Evolutionary conservation across 768 basidiomycete genomes (phyloP), one percentile per base, ranked within the genome.

Genomic region (Lactarius deliciosus): DNA sequence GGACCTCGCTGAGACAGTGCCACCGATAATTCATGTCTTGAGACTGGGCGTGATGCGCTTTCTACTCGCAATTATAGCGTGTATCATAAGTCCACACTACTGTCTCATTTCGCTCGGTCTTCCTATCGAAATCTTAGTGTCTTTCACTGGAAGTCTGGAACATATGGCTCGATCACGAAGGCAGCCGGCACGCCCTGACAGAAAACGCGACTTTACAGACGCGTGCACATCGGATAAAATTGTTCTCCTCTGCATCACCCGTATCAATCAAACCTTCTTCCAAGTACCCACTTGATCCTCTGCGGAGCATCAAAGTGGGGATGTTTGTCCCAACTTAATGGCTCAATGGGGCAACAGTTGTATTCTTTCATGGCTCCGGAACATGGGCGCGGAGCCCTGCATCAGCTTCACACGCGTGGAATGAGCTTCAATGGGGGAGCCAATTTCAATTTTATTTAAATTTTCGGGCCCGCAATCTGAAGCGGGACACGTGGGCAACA

Each of bases 201-300:
- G 11, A 58, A 43, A 34, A 38, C 36, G 34, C 57, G 22, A 55
- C 32, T 38, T 34, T 40, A 50, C 15, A 57, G 55, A 45, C 15
- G 32, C 43, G 43, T 22, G 57, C 30, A 13, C 57, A 43, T 58
- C 53, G 58, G 62, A 38, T 4, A 40, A 41, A 45, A 43, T 64
- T 50, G 25, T 58, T 28, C 57, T 59, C 61, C 47, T 53, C 36
- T 53, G 30, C 66, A 64, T 56, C 53, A 36, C 59, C 50, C 50
- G 60, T 60, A 67, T 68, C 66, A 58, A 68, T 68, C 66, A 68
- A 64, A 68, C 62, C 32, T 68, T 68, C 65, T 68, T 63, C 63
- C 40, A 36, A 16, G 6, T 68, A n/a, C 28, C 55, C 50, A 62
- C 53, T 55, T 47, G 25, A 25, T 64, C 50, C 25, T 54, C 43